Evolutionary conservation across 495 filamentous ascomycete species (phyloP).

Genomic region (Neurospora tetrasperma): DNA sequence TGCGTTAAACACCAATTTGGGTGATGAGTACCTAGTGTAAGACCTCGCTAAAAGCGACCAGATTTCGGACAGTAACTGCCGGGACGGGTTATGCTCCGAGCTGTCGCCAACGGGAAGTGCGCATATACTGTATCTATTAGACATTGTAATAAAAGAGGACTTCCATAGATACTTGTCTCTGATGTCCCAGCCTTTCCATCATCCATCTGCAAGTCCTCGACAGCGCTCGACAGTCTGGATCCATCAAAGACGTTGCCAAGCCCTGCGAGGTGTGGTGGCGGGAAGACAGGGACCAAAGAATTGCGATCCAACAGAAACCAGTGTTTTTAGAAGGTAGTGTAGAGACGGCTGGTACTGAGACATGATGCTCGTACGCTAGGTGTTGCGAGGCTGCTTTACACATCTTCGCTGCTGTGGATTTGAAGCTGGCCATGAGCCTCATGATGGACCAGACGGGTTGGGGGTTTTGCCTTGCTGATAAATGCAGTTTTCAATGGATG

Average conservation of each 20-base stretch:
- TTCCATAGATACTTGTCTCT: not conserved
- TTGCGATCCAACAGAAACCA: not conserved
- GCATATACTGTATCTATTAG: too few species aligned
- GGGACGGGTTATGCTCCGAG: not conserved
- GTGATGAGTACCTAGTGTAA: not conserved
- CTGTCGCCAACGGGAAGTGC: not conserved
- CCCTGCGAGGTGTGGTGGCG: not conserved
- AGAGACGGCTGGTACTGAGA: not conserved
- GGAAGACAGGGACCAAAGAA: not conserved
- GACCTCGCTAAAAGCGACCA: not conserved
- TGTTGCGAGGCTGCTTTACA: not conserved
- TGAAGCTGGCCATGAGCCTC: not conserved
- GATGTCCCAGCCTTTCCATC: not conserved
- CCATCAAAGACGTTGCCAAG: not conserved
- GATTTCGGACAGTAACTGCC: not conserved
- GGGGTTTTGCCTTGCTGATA: not conserved
- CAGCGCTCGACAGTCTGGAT: not conserved
- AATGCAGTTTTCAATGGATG: not conserved
- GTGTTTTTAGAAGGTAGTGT: not conserved
- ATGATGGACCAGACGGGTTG: not conserved
- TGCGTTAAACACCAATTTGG: not conserved
- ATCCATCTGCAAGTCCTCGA: not conserved
- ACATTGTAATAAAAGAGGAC: too few species aligned
- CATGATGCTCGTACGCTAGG: not conserved
- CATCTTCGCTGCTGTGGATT: not conserved